Base-by-base conservation (phyloP, 2,329 filamentous ascomycete species). In the Ascomycota sp. region DNA sequence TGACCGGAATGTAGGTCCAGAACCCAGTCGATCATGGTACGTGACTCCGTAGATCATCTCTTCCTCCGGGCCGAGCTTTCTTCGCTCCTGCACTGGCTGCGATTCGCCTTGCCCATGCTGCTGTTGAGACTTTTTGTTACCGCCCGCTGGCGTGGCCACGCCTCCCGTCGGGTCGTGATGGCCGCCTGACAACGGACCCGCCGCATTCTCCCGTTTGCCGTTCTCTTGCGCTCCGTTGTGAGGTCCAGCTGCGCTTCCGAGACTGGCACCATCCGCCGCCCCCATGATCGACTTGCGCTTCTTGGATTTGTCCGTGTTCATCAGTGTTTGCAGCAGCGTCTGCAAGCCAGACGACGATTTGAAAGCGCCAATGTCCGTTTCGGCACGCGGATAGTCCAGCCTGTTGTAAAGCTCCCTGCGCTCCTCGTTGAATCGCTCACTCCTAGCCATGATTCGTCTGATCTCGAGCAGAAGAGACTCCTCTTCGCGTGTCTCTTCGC, bases 401-500 rank as follows among this genome's bases (percentile, higher is more conserved):
- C 86, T 70, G 37, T 72, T 69, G 54, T 86, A 93, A 27, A 92
- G 68, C 48, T 93, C 85, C 40, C 75, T 72, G 32, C 89, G 76
- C 47, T 94, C 83, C 39, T 81, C 75, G 46, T 91, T 81, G 45
- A 95, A 76, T 33, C 72, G 74, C 40, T 89, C 79, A 38, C 85
- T 80, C 35, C 83, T 74, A 37, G 79, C 75, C 44, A 92, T 69
- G 39, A 98, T 95, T 34, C 89, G 76, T 45, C 91, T 83, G 32
- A 98, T 69, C 47, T 98, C 89, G 34, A 86, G 66, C 12, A 98
- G 65, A 3, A 98, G 58, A 22, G 81, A 76, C 42, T 91, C 79
- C 53, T 98, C 89, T 50, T 98, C 89, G 36, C 80, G 74, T 19
- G 86, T 79, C 52, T 98, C 86, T 37, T 93, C 82, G 37, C 74